Evolutionary conservation across 2,329 filamentous ascomycete genomes (phyloP).

Genomic region (Aspergillus sp.): DNA sequence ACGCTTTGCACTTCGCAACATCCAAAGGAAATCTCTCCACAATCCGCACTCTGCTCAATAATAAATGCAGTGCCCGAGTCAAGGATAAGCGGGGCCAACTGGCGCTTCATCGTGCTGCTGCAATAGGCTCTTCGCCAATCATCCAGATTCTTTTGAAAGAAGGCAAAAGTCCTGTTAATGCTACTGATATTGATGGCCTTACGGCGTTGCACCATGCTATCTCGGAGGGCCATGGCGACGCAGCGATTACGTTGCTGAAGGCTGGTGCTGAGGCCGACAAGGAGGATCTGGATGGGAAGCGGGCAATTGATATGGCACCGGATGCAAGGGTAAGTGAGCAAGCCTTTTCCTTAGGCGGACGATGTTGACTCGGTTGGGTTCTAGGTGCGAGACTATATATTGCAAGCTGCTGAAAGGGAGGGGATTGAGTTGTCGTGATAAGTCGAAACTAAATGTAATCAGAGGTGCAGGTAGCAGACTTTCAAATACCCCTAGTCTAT

Average conservation of each 20-base stretch:
- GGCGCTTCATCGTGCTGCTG: constrained; percentile 86
- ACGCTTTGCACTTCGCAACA: constrained; percentile 84
- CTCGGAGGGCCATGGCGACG: constrained; percentile 67
- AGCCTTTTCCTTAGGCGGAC: neutral
- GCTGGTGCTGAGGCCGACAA: constrained; percentile 81
- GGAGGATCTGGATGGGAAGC: constrained; percentile 67
- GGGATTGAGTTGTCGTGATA: constrained; percentile 63
- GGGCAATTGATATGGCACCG: constrained; percentile 80
- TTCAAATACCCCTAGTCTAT: constrained; percentile 13
- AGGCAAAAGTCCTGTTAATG: constrained; percentile 74
- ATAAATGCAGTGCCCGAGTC: constrained; percentile 74
- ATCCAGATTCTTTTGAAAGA: constrained; percentile 75
- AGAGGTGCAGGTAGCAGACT: neutral
- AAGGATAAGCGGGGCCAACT: constrained; percentile 88
- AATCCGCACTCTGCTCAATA: constrained; percentile 72
- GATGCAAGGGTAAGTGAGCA: constrained; percentile 67
- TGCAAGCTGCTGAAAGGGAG: constrained; percentile 77
- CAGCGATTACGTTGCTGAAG: constrained; percentile 78
- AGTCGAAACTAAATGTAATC: neutral
- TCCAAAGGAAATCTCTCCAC: constrained; percentile 86
- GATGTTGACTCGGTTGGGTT: constrained; percentile 3
- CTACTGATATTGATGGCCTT: constrained; percentile 76
- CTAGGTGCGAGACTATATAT: constrained; percentile 73
- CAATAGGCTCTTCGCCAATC: constrained; percentile 85
- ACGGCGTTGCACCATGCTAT: constrained; percentile 82